Conservation (phyloP, 345 rosid species). For the Populus deltoides region DNA sequence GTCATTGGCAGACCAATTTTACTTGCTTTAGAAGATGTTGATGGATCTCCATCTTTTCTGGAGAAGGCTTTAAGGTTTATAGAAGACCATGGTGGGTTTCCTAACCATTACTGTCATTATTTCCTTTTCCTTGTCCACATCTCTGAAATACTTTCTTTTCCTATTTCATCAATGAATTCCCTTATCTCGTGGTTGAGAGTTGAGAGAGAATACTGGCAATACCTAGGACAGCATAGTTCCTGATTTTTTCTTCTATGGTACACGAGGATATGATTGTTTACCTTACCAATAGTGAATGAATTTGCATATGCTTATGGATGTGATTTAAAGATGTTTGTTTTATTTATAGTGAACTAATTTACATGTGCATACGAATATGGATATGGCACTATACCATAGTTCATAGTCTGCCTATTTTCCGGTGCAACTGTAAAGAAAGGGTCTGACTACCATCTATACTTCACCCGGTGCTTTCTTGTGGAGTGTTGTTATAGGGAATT, state of each 20-base stretch:
- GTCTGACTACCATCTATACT: neutral
- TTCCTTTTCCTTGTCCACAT: neutral
- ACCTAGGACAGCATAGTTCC: neutral
- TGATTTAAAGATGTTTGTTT: neutral
- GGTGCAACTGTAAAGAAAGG: neutral
- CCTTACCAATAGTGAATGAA: neutral
- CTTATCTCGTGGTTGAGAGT: neutral
- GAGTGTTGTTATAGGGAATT: neutral
- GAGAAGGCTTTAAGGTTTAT: constrained; percentile 92
- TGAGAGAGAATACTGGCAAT: neutral
- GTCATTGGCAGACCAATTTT: constrained; percentile 80
- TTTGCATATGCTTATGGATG: neutral
- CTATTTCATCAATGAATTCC: neutral
- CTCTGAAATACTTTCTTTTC: neutral
- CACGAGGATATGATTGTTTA: neutral
- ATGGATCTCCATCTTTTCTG: constrained; percentile 95
- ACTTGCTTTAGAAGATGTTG: constrained; percentile 95
- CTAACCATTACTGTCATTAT: neutral
- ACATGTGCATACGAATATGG: neutral
- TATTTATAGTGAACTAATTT: no score
- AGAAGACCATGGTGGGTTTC: constrained; percentile 77
- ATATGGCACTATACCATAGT: neutral
- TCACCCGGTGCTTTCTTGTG: neutral
- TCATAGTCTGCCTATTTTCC: neutral
- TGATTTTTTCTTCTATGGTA: neutral